Base-by-base conservation (phyloP, 495 filamentous ascomycete species). In the Aspergillus heteromorphus region DNA sequence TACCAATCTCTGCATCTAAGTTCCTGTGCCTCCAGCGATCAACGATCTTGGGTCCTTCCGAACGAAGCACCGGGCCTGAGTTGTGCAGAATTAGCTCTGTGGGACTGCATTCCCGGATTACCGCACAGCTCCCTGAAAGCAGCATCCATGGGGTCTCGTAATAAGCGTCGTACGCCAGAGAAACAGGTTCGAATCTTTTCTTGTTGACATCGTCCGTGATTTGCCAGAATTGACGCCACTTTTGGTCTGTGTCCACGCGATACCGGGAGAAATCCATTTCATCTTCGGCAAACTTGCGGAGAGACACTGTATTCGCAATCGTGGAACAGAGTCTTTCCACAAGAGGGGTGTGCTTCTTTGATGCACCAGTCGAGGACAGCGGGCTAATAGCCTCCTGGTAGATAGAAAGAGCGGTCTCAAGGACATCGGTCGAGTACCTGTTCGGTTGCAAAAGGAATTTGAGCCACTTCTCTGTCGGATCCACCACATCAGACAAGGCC, bases 141-240 rank as follows among this genome's bases (percentile, higher is more conserved):
- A 93, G 74, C 21, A 91, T 74, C 88, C 90, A 96, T 4, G 92
- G 85, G 72, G 90, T 83, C 30, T 85, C 84, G 10, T 75, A 74
- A 38, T 83, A 74, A 1, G 76, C 63, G 61, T 97, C 95, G 56
- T 85, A 87, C 0, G 83, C 81, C 29, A 97, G 71, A 3, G 88
- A 83, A 36, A 95, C 65, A 2, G 86, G 82, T 62, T 96, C 90
- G 6, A 86, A 84, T 62, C 91, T 80, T 55, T 88, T 84, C 55
- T 86, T 91, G 62, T 99, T 87, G 19, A 99, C 79, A 63, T 97
- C 92, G 11, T 83, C 75, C 45, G 92, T 78, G 19, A 97, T 78
- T 38, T 92, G 85, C 73, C 88, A 93, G 70, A 93, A 95, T 41
- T 89, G 79, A 40, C 86, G 83, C 95, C 93, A 98, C 63, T 97